Conservation (phyloP, 306 rosid species). For the Prosopis cineraria region DNA sequence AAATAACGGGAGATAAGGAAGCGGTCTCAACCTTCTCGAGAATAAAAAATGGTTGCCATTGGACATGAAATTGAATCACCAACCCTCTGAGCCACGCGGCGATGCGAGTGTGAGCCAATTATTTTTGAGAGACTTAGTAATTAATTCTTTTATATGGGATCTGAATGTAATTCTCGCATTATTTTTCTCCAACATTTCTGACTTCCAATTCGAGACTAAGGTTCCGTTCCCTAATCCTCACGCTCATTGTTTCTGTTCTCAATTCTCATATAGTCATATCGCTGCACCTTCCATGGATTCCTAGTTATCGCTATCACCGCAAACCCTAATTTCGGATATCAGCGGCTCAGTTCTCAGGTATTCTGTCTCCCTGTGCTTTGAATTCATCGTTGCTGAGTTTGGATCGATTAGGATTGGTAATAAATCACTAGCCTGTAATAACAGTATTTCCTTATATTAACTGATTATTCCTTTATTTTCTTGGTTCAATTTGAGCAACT, state of each 20-base stretch:
- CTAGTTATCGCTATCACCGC: slow-evolving; percentile 1
- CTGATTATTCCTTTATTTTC: neutral
- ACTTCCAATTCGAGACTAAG: neutral
- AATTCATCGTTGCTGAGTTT: slow-evolving; percentile 10
- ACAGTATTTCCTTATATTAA: neutral
- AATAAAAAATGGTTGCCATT: no score
- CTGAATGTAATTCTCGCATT: no score
- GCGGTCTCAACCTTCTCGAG: no score
- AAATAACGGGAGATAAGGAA: no score
- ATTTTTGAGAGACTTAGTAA: no score
- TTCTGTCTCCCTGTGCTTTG: neutral
- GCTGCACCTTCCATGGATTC: slow-evolving; percentile 4
- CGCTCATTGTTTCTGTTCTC: neutral
- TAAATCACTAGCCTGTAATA: neutral
- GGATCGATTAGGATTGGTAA: neutral
- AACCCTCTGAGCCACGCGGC: no score
- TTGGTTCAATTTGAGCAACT: neutral
- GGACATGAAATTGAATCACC: no score
- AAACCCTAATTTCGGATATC: slow-evolving; percentile 30
- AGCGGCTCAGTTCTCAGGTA: slow-evolving; percentile 28
- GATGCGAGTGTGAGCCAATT: no score
- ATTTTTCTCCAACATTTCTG: neutral
- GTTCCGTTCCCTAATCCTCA: neutral
- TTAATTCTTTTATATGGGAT: no score
- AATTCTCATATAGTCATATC: no score